Conservation (phyloP, 441 rosid genomes). For the Pelargonium cotyledonis region DNA sequence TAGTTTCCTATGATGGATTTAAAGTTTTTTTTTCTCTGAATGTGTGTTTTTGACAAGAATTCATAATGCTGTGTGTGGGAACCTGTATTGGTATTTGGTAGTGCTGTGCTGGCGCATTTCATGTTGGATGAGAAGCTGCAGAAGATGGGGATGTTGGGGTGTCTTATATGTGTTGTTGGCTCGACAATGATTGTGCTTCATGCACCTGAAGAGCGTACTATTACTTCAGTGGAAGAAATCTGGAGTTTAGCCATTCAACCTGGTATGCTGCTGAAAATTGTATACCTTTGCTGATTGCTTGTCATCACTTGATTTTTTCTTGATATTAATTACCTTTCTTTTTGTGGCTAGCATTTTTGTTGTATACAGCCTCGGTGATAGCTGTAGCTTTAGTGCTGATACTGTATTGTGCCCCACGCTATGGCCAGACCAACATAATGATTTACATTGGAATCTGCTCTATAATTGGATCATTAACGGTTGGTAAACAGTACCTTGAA, state of each 20-base stretch:
- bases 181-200: constrained; percentile 62
- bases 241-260: constrained; percentile 70
- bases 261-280: constrained; percentile 26
- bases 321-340: constrained; percentile 12
- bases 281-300: neutral
- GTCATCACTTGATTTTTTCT: constrained; percentile 2
- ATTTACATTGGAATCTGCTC: constrained; percentile 66
- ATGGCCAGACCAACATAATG: constrained; percentile 61
- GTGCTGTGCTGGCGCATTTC: constrained; percentile 65
- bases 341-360: constrained; percentile 51
- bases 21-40: too few relatives aligned
- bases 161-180: constrained; percentile 63
- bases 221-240: constrained; percentile 48
- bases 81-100: constrained; percentile 18
- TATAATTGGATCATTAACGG: constrained; percentile 59
- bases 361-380: constrained; percentile 45
- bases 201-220: constrained; percentile 48
- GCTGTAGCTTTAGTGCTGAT: constrained; percentile 51
- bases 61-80: constrained; percentile 15
- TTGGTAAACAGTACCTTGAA: constrained; percentile 16
- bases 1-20: neutral
- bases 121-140: constrained; percentile 55
- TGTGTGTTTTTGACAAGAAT: constrained; percentile 1
- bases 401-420: constrained; percentile 51
- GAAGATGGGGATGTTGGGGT: constrained; percentile 62